Evolutionary conservation across 495 filamentous ascomycete species (phyloP).

Genomic region (Bryoglossum gracile): DNA sequence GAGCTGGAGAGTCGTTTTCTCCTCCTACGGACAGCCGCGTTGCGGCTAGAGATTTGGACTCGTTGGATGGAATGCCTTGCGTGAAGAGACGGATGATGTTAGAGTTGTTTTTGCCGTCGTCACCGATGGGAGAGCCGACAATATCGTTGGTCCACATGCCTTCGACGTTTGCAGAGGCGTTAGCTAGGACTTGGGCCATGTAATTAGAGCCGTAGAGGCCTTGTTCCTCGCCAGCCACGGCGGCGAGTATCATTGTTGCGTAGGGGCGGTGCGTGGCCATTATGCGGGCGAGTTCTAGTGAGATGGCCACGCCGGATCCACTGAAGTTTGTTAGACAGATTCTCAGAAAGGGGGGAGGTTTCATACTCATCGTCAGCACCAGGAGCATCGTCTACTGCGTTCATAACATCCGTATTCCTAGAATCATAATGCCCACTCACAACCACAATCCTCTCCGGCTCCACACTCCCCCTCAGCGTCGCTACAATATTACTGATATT

Average conservation of each 20-base stretch:
- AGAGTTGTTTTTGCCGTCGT: conserved; percentile 34
- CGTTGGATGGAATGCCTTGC: conserved; percentile 30
- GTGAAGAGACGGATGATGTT: conserved; percentile 44
- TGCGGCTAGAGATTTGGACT: conserved; percentile 27
- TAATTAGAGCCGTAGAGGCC: conserved; percentile 39
- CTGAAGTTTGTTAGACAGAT: background rate
- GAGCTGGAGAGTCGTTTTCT: conserved; percentile 46
- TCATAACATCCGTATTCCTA: conserved; percentile 37
- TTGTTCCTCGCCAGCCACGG: conserved; percentile 48
- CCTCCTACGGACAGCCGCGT: conserved; percentile 37
- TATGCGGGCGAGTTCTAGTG: conserved; percentile 43
- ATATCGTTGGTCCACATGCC: conserved; percentile 36
- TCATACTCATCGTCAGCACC: conserved; percentile 47
- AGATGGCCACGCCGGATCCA: conserved; percentile 24
- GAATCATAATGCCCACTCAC: conserved; percentile 45
- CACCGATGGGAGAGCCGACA: conserved; percentile 26
- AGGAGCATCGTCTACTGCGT: conserved; percentile 44
- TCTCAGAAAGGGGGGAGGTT: conserved; percentile 28
- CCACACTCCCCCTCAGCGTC: conserved; percentile 38
- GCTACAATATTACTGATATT: conserved; percentile 45
- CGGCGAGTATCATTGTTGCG: conserved; percentile 45
- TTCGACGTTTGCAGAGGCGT: conserved; percentile 38
- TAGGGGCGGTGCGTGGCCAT: conserved; percentile 34
- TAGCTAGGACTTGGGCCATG: conserved; percentile 40
- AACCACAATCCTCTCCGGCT: conserved; percentile 41